These are phyloP conservation scores for Dendrobium nobile DNA, from an alignment of 106 monocot genomes.

Conservation along the genomic window DNA sequence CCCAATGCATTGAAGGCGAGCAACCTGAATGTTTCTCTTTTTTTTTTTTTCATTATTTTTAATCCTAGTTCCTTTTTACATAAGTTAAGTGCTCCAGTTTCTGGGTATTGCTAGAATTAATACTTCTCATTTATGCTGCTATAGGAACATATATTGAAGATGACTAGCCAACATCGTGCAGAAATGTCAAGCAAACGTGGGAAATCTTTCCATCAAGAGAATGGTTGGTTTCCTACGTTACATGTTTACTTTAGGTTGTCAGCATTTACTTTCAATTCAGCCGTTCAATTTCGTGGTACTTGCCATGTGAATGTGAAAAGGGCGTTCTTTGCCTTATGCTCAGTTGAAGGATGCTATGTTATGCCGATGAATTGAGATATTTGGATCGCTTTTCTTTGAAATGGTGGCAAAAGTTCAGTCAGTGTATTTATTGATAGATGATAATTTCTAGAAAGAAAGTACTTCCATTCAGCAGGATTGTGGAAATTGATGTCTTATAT, in stretches of 20 bases:
- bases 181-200: slow-evolving; percentile 82
- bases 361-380: neutral
- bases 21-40: slow-evolving; percentile 1
- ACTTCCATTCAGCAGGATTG: neutral
- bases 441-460: neutral
- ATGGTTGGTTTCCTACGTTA: slow-evolving; percentile 40
- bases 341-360: slow-evolving; percentile 1
- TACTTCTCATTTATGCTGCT: neutral
- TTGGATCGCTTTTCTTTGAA: neutral
- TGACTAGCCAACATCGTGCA: slow-evolving; percentile 81
- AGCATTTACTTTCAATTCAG: neutral
- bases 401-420: neutral
- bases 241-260: neutral
- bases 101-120: slow-evolving; percentile 4
- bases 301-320: neutral
- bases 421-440: neutral
- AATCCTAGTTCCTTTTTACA: neutral
- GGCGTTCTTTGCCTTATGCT: neutral
- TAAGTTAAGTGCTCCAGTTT: neutral
- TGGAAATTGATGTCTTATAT: neutral
- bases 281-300: neutral
- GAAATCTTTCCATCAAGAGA: slow-evolving; percentile 31
- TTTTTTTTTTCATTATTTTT: neutral
- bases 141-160: slow-evolving; percentile 82
- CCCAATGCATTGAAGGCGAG: slow-evolving; percentile 72